Evolutionary conservation across 805 yeast species (phyloP).

Genomic region (Myxozyma vanderwaltii): DNA sequence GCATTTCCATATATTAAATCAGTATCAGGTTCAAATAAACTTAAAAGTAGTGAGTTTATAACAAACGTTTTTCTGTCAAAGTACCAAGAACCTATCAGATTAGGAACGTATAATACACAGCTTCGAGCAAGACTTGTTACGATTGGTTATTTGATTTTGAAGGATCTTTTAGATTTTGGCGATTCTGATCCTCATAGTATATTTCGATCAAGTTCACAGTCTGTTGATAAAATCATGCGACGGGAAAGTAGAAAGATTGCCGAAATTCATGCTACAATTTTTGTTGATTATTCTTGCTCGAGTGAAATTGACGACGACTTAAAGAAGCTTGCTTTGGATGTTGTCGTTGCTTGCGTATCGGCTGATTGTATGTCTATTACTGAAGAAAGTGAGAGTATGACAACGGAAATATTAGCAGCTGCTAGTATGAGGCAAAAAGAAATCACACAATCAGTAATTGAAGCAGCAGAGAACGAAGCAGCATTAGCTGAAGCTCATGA

Average conservation of each 20-base stretch:
- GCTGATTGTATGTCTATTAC: conserved; percentile 19
- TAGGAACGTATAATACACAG: conserved; percentile 1
- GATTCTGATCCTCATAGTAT: background rate
- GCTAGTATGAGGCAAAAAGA: conserved; percentile 19
- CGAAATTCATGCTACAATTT: conserved; percentile 48
- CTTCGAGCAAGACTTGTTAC: conserved; percentile 2
- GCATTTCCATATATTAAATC: conserved; percentile 19
- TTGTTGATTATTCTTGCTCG: conserved; percentile 36
- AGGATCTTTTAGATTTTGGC: conserved; percentile 8
- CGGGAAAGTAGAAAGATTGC: conserved; percentile 52
- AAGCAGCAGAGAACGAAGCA: conserved; percentile 31
- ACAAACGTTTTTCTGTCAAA: conserved; percentile 8
- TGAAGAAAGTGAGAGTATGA: conserved; percentile 22
- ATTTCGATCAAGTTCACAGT: background rate
- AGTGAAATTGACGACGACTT: background rate
- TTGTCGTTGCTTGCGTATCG: conserved; percentile 13
- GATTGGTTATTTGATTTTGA: conserved; percentile 11
- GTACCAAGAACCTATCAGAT: conserved; percentile 12
- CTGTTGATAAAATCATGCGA: conserved; percentile 28
- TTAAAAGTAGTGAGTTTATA: conserved; percentile 18
- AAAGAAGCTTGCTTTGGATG: conserved; percentile 2
- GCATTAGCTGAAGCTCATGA: conserved; percentile 19
- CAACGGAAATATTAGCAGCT: conserved; percentile 10
- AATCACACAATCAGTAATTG: conserved; percentile 13
- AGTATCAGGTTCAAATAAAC: conserved; percentile 19